Base-by-base conservation (phyloP, 371 early-diverging fungal species). In the Mortierella sp. region DNA sequence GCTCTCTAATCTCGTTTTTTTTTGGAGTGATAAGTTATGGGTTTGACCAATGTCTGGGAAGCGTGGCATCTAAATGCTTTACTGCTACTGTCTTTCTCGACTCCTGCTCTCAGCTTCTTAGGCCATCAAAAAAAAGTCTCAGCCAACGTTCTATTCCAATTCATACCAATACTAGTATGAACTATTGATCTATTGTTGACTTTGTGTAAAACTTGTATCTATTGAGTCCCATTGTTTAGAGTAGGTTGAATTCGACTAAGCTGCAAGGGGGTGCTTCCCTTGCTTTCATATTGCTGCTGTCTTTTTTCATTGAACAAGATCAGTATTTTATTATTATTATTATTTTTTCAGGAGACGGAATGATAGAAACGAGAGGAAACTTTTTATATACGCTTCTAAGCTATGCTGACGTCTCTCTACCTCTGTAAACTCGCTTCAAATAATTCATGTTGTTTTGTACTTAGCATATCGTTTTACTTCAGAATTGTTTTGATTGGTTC, bases 211-310 rank as follows among this genome's bases (percentile, higher is more conserved):
- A 31, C 19, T 32, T 57, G 12, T 57, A 35, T 34, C 34, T 57
- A 34, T 57, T 2, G 17, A 32, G 17, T 28, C 22, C 22, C 26
- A 51, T 22, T 0, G 47, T 37, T 43, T 43, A 17, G 12, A 43
- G 12, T 43, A 43, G 45, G 1, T 19, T 19, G 19, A 43, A 19
- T 43, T 43, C 19, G 28, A 23, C 26, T 26, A 19, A 4, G 12
- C 60, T 40, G 42, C 42, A 59, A 59, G 60, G 60, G 60, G 60
- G 58, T 58, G 35, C 23, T 54, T 54, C n/a, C 9, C 29, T 59
- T 42, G 6, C 23, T 59, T 10, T 59, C n/a, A 13, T 31, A 15
- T 57, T 4, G 54, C 26, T 5, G 19, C 13, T 54, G n/a, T 23
- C 13, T 10, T 19, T 32, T 8, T 23, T 54, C 32, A 1, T 57